A percentile compares a stretch with the other conserved stretches of the same genome.
Conservation (phyloP, 192 early-diverging fungal species). For the Linnemannia exigua region DNA sequence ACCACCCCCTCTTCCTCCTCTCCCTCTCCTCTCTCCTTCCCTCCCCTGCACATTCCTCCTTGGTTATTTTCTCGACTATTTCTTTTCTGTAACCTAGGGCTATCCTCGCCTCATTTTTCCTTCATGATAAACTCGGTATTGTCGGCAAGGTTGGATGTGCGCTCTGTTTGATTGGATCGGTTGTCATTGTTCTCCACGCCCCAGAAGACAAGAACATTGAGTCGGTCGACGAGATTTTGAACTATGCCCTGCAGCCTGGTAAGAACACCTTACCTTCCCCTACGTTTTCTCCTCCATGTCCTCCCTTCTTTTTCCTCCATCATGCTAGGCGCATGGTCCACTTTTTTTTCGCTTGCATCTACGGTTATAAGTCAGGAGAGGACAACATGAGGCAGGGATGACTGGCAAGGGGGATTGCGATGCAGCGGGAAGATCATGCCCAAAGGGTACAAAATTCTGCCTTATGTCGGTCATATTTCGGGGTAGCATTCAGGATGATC, state of each 20-base stretch:
- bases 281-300: neutral
- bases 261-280: conserved; percentile 11
- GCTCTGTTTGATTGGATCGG: conserved; percentile 90
- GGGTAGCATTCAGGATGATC: conserved; percentile 47
- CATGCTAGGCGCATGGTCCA: neutral
- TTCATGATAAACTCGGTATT: conserved; percentile 87
- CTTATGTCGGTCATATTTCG: neutral
- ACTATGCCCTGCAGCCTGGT: conserved; percentile 84
- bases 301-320: neutral
- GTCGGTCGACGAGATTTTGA: conserved; percentile 88
- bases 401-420: neutral
- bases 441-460: neutral
- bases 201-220: conserved; percentile 86
- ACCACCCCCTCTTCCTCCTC: neutral
- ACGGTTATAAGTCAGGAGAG: conserved; percentile 2
- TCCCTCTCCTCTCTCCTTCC: neutral
- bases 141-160: conserved; percentile 92
- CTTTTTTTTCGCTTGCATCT: neutral
- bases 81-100: conserved; percentile 64
- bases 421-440: neutral
- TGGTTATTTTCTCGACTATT: neutral
- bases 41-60: neutral
- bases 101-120: conserved; percentile 87
- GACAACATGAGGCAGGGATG: neutral
- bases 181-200: conserved; percentile 89